Conservation (phyloP, 495 filamentous ascomycete species). For the Penicillium argentinense region DNA sequence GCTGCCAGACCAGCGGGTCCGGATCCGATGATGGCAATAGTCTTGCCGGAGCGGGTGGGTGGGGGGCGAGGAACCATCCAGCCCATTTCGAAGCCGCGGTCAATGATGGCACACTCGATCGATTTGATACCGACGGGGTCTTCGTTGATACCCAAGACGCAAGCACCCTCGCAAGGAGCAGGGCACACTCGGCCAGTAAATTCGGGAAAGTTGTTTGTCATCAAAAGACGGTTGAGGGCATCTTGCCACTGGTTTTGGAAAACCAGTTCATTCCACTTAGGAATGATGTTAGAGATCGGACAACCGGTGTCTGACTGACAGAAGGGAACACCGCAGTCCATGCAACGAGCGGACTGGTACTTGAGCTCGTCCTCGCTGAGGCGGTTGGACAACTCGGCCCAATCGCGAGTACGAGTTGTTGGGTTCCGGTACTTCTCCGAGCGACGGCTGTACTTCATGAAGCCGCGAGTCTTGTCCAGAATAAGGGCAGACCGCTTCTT, state of each 20-base stretch:
- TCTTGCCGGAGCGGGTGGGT: conserved; percentile 82
- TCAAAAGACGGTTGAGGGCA: conserved; percentile 89
- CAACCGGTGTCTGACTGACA: conserved; percentile 98
- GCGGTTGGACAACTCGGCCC: conserved; percentile 87
- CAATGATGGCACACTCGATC: conserved; percentile 98
- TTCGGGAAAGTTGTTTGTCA: conserved; percentile 99
- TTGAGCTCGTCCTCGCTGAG: conserved; percentile 97
- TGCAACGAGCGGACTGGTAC: conserved; percentile 97
- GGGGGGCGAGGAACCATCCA: conserved; percentile 95
- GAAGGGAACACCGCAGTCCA: conserved; percentile 99
- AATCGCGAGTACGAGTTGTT: conserved; percentile 86
- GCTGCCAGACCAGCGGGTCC: conserved; percentile 89
- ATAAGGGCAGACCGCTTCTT: conserved; percentile 94
- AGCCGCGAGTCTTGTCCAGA: conserved; percentile 95
- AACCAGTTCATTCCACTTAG: conserved; percentile 96
- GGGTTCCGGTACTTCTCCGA: conserved; percentile 92
- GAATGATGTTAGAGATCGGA: conserved; percentile 99
- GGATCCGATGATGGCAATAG: conserved; percentile 88
- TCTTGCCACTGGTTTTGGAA: conserved; percentile 95
- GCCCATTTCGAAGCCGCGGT: conserved; percentile 98
- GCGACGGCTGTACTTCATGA: conserved; percentile 98
- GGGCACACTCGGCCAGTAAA: conserved; percentile 99
- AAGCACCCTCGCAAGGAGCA: conserved; percentile 96
- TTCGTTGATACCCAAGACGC: conserved; percentile 97
- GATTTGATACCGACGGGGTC: conserved; percentile 99